phyloP scores from a whole-genome alignment of 2,329 filamentous ascomycete genomes.

The Aquanectria penicillioides region DNA sequence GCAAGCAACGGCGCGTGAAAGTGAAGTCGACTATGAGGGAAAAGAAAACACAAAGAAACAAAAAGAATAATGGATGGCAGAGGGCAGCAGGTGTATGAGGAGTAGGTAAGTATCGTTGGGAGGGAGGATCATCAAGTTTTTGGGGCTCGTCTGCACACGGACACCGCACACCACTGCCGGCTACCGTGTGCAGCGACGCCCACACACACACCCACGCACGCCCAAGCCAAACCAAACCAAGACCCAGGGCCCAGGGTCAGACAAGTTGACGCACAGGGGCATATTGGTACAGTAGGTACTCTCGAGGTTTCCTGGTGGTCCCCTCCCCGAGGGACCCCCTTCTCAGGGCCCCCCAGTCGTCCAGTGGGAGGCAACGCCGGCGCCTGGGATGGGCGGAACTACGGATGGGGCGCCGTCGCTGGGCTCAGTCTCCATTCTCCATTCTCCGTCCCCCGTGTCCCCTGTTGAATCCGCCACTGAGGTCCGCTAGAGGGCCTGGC shows the following conservation, averaged over 20 bases:
- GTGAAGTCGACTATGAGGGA: not conserved
- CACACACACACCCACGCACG: constrained; percentile 21
- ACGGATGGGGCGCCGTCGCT: constrained; percentile 25
- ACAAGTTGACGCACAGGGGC: constrained; percentile 33
- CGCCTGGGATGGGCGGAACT: constrained; percentile 34
- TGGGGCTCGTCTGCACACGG: constrained; percentile 13
- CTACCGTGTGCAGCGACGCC: not conserved
- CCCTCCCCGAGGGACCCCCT: too few relatives aligned
- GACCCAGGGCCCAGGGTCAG: constrained; percentile 32
- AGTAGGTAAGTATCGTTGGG: constrained; percentile 6
- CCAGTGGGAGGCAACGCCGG: constrained; percentile 40
- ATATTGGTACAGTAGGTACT: too few relatives aligned
- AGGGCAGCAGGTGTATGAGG: constrained; percentile 9
- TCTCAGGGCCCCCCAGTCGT: too few relatives aligned
- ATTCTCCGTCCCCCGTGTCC: constrained; percentile 9
- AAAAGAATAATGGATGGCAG: not conserved
- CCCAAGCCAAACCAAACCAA: constrained; percentile 10
- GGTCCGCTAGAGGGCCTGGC: constrained; percentile 22
- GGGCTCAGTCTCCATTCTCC: constrained; percentile 4
- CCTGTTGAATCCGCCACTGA: constrained; percentile 24
- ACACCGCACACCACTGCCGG: constrained; percentile 7
- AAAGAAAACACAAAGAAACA: constrained; percentile 11
- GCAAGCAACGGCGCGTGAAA: not conserved
- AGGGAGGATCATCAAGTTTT: constrained; percentile 19
- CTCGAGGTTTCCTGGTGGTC: too few relatives aligned